Evolutionary conservation across 1,284 basidiomycete genomes (phyloP), one percentile per base, ranked within the genome.

Genomic region (Rhodotorula sp.): DNA sequence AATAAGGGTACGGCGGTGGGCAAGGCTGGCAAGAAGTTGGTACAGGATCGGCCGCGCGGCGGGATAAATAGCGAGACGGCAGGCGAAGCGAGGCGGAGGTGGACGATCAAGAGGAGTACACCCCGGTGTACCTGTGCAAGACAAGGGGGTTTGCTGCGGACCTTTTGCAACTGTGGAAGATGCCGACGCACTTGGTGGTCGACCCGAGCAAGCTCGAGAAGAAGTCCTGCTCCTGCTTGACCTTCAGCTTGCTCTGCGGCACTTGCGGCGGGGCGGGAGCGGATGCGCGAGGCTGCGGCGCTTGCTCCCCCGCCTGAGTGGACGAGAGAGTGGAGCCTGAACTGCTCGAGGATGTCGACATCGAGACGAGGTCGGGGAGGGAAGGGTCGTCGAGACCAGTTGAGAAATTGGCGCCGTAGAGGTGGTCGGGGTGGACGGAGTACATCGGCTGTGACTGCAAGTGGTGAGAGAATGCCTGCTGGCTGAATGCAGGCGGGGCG

Each of bases 171-270:
- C 16, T 18, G 9, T 40, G 1, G 37, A 31, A 16, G 18, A 1
- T 15, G 18, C 16, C 8, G 10, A 48, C 64, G 18, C n/a, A 65
- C 64, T 52, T 54, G 54, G 56, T 68, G 7, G 64, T 54, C 13
- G 68, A 20, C 1, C 68, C 68, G 2, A 69, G 40, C 6, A 69
- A 18, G n/a, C 52, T 59, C 13, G 68, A 62, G 47, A 69, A 69
- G 46, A 47, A 66, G 34, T 65, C 68, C 37, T 61, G 60, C 54
- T 60, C 64, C 16, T 22, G 16, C 51, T 44, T 20, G 22, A 24
- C 31, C 18, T 65, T 52, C 16, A 30, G 46, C 46, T 44, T 46
- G 37, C 22, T 9, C 30, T 16, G 4, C 9, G 47, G 20, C 34
- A 46, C 47, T 40, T 30, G 30, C 62, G 20, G 24, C 50, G 44